These are phyloP conservation scores for Xylariomycetidae sp. DNA, from an alignment of 2,329 filamentous ascomycete species.

Conservation along the genomic window DNA sequence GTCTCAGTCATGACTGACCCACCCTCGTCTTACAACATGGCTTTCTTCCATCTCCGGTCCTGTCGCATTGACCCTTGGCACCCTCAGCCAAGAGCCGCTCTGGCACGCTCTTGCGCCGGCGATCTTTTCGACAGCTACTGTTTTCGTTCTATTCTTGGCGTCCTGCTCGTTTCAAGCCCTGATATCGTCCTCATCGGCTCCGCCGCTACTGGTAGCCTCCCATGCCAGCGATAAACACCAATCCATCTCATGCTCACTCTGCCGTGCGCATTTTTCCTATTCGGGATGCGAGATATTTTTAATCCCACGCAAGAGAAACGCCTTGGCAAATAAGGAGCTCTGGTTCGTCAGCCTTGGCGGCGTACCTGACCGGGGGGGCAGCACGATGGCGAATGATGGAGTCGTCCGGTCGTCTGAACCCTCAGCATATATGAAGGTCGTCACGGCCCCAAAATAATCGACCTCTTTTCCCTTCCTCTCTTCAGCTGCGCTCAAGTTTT, in stretches of 20 bases:
- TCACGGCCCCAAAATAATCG: slow-evolving; percentile 13
- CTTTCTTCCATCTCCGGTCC: slow-evolving; percentile 10
- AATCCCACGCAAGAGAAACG: slow-evolving; percentile 17
- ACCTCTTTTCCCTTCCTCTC: slow-evolving; percentile 10
- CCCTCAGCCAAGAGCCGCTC: slow-evolving; percentile 25
- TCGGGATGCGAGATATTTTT: slow-evolving; percentile 21
- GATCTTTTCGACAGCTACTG: slow-evolving; percentile 10
- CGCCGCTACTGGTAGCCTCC: slow-evolving; percentile 7
- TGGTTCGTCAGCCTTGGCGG: slow-evolving; percentile 11
- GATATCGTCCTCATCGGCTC: slow-evolving; percentile 11
- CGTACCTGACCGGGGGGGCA: slow-evolving; percentile 10
- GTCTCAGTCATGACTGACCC: slow-evolving; percentile 32
- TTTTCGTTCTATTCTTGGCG: slow-evolving; percentile 7
- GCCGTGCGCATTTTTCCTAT: neutral
- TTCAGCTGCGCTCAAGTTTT: slow-evolving; percentile 33
- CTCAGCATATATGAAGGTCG: slow-evolving; percentile 28
- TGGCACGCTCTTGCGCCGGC: slow-evolving; percentile 15
- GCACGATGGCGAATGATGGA: too few species aligned
- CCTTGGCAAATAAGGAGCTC: slow-evolving; percentile 22
- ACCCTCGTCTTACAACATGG: slow-evolving; percentile 18
- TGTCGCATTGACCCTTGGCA: slow-evolving; percentile 28
- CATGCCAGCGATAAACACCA: slow-evolving; percentile 3
- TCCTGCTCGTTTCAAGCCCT: slow-evolving; percentile 12
- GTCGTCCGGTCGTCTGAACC: too few species aligned
- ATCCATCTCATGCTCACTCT: slow-evolving; percentile 14